A percentile compares a stretch with the other conserved stretches of the same genome.
phyloP scores from a whole-genome alignment of 345 rosid species.

The Eutrema japonicum region DNA sequence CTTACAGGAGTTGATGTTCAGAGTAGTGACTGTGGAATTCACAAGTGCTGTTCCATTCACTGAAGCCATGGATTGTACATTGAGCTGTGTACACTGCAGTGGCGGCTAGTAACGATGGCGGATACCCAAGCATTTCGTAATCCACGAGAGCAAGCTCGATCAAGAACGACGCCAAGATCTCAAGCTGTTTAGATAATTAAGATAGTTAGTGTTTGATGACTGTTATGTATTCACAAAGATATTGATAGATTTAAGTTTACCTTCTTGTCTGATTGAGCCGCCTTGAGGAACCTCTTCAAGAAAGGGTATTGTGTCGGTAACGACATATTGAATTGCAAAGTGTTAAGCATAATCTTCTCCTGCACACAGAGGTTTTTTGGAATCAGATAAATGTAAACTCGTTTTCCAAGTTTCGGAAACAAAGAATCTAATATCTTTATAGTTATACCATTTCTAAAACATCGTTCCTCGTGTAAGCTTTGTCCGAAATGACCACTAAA shows the following conservation, averaged over 20 bases:
- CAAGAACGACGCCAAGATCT: conserved; percentile 73
- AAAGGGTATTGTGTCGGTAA: conserved; percentile 82
- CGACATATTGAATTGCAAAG: conserved; percentile 79
- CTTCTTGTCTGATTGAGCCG: conserved; percentile 82
- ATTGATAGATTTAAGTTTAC: conserved; percentile 31
- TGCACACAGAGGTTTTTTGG: not conserved
- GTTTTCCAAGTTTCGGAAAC: not conserved
- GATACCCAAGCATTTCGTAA: conserved; percentile 77
- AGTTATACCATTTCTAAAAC: conserved; percentile 56
- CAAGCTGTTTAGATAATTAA: conserved; percentile 39
- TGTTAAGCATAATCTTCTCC: conserved; percentile 77
- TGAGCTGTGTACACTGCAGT: conserved; percentile 83
- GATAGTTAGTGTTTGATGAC: conserved; percentile 7
- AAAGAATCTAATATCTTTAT: not conserved
- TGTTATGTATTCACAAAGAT: not conserved
- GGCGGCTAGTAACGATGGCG: conserved; percentile 81
- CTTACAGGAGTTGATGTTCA: conserved; percentile 76
- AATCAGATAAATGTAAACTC: conserved; percentile 10
- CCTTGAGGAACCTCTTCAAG: conserved; percentile 78
- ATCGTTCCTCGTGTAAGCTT: conserved; percentile 53
- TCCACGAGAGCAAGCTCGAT: conserved; percentile 85
- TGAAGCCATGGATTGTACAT: conserved; percentile 66
- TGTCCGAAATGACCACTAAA: conserved; percentile 55
- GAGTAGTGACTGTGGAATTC: conserved; percentile 74
- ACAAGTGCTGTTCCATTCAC: conserved; percentile 77